A percentile compares a stretch with the other conserved stretches of the same genome.
phyloP scores from a whole-genome alignment of 2,329 filamentous ascomycete genomes.

The Fusarium lateritium region DNA sequence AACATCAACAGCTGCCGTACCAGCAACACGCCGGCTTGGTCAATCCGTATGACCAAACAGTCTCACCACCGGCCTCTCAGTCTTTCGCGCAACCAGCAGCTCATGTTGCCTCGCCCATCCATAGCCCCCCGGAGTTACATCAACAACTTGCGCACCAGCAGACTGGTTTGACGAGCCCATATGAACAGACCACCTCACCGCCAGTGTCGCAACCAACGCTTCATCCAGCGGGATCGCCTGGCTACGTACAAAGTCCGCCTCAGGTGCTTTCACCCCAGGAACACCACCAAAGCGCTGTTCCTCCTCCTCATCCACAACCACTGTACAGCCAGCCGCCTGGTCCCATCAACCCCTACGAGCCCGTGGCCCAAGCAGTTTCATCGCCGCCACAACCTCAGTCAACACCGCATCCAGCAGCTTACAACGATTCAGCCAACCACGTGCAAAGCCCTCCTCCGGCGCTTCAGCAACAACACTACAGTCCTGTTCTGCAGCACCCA shows the following conservation, averaged over 20 bases:
- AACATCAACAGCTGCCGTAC: constrained; percentile 4
- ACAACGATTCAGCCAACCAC: neutral
- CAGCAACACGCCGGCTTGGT: neutral
- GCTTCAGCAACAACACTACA: constrained; percentile 4
- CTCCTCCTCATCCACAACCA: neutral
- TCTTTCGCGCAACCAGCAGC: neutral
- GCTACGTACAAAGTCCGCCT: neutral
- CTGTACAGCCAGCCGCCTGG: neutral
- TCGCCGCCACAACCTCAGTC: neutral
- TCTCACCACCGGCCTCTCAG: neutral
- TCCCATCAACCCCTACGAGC: neutral
- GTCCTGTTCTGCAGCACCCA: neutral
- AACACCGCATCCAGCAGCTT: accelerated
- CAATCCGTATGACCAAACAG: neutral
- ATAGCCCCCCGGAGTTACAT: neutral
- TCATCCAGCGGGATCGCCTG: accelerated
- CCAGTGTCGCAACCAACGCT: neutral
- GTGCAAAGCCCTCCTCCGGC: neutral
- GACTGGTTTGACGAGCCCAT: neutral
- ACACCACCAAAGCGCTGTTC: neutral
- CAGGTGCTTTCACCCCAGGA: neutral
- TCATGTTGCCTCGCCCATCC: neutral
- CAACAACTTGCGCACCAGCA: constrained; percentile 11
- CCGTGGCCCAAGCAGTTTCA: accelerated
- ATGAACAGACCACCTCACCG: neutral